Base-by-base conservation (phyloP, 2,329 filamentous ascomycete species). In the Colletotrichum sp. region DNA sequence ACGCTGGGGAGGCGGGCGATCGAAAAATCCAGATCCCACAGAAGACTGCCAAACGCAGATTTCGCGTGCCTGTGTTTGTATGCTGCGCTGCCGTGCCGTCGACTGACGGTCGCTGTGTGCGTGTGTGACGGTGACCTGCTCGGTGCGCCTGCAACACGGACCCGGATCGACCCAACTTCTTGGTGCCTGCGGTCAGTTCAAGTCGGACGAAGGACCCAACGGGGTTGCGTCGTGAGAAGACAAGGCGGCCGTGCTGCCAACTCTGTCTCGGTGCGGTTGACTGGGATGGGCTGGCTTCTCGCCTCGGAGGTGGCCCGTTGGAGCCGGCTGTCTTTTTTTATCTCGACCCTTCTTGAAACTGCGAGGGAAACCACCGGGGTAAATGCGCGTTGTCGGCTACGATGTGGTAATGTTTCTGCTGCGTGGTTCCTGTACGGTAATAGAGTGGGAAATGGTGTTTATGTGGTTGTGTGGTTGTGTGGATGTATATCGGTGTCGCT, bases 141-240 rank as follows among this genome's bases (percentile, higher is more conserved):
- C 38, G 43, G 73, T 73, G 63, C 48, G 69, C 21, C 38, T 75
- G 73, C 73, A 73, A 75, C 69, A 64, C 63, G 73, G 58, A 75
- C 69, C 28, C 48, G 43, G 63, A 58, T 73, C 58, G 73, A 69
- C 69, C 73, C 73, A 75, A 73, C 56, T 73, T 73, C 32, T 73
- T 63, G 73, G 73, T 75, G 32, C 56, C 62, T 68, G 36, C 61
- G 69, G 30, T 63, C 30, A 61, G 43, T 48, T 67, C 62, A 75
- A 56, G 73, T 72, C 73, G 69, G 73, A 75, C 69, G 73, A 62
- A 63, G 68, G 62, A 56, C 32, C 73, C 73, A 75, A 75, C 62
- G 72, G 69, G 69, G 24, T 71, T 63, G 72, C 52, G 68, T 62
- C 38, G 61, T 56, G 61, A 32, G 36, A 18, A 69, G 30, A 58